Base-by-base conservation (phyloP, 768 basidiomycete genomes). In the Lactifluus piperatus region DNA sequence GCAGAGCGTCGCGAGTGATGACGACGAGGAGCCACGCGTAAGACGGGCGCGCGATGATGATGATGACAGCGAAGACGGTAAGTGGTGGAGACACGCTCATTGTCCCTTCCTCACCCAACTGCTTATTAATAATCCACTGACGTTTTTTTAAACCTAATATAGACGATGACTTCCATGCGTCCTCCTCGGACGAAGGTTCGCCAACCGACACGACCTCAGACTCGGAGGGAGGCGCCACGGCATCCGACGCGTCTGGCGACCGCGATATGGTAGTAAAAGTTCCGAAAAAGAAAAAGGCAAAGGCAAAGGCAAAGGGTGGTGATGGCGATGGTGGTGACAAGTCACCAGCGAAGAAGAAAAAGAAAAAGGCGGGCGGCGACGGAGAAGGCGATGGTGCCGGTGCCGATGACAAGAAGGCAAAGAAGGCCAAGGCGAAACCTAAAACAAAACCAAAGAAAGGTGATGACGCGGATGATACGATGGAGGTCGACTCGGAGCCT, bases 161-260 rank as follows among this genome's bases (percentile, higher is more conserved):
- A 88, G 95, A 88, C 64, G 87, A 94, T 71, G 94, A 97, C 72
- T 98, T 98, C 81, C 73, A 85, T 61, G 93, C 85, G 8, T 91
- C 88, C 7, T 85, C 76, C 2, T 89, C 88, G 0, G 94, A 97
- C 67, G 78, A 76, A 46, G 94, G 94, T n/a, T 97, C 94, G 4
- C 91, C 94, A 0, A 86, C 83, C 39, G 87, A 81, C 16, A 79
- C 75, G 36, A 90, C 88, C 51, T 81, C 82, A 1, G 83, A 78
- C 36, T 81, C 72, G 5, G 88, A 84, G 30, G 63, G 43, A 16
- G 86, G 83, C 1, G 79, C 83, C 56, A 91, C 88, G 5, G 91
- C 88, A 11, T 91, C 91, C 0, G 90, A 91, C 67, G 89, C 88
- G 44, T 87, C 84, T 60, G 91, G 90, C 30, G 89, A 92, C 68